Evolutionary conservation across 441 rosid genomes (phyloP), one percentile per base, ranked within the genome.

Genomic region (Erodium moschatum): DNA sequence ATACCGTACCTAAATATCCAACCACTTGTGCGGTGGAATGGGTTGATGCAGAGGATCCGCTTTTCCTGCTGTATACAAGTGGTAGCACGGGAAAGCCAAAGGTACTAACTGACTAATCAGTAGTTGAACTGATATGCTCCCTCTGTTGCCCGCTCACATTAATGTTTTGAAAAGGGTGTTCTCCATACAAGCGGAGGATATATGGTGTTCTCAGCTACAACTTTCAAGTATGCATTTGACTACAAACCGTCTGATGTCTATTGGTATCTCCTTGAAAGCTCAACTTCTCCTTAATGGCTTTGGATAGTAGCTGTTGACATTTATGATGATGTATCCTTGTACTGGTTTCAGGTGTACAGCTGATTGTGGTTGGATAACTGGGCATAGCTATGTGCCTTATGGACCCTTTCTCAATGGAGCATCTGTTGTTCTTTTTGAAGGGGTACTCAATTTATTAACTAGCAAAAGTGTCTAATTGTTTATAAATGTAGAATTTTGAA

Each of bases 291-390:
- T 69, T 70, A 19, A 60, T 64, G 40, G 48, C 52, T n/a, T n/a
- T 16, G 1, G 9, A n/a, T 33, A 54, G 8, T 13, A 54, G 15
- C 21, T 54, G 61, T 16, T 54, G 61, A 54, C 2, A 18, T 54
- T 16, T 54, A 54, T 54, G 16, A 16, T 60, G 10, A 60, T 24
- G 44, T 61, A 24, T 24, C 27, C 27, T 24, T 24, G 27, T 15
- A 69, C 70, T 75, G 70, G 71, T 72, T 71, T 73, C 6, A 94
- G 98, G 98, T 94, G 99, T 81, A 94, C 98, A 61, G 98, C 98
- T 76, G 98, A 94, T 77, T 94, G 98, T 86, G 98, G 98, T 77
- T 94, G 98, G 98, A 91, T 94, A 63, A 94, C 98, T 40, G 98
- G 98, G 69, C 98, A 94, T 77, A 94, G 98, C 78, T 94, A 94